Percentiles rank a stretch among this genome's conserved stretches.
These are phyloP conservation scores for Nothophaeocryptopus gaeumannii DNA, from an alignment of 2,329 filamentous ascomycete species.

Conservation along the genomic window DNA sequence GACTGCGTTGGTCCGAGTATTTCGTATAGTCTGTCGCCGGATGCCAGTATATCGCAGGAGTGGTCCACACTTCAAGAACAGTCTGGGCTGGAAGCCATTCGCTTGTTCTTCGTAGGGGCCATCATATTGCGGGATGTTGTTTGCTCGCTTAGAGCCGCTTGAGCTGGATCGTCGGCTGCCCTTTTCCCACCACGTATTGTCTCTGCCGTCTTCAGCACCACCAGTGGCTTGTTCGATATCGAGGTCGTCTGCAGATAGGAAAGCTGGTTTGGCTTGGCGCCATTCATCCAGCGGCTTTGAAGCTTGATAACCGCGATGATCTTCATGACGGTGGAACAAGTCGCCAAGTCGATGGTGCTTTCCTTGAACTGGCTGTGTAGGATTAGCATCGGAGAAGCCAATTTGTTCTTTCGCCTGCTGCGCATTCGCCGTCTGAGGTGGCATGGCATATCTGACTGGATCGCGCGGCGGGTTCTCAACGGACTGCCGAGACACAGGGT, in stretches of 20 bases:
- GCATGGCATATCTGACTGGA: conserved; percentile 33
- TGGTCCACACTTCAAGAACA: conserved; percentile 88
- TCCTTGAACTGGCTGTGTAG: conserved; percentile 9
- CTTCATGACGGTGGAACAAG: conserved; percentile 44
- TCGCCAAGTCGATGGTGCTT: conserved; percentile 36
- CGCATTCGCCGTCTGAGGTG: conserved; percentile 38
- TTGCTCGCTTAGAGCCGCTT: conserved; percentile 26
- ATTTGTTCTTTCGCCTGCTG: conserved; percentile 40
- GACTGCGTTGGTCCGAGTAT: conserved; percentile 35
- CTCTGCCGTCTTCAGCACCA: conserved; percentile 9
- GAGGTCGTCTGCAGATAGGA: conserved; percentile 43
- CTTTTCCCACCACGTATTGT: conserved; percentile 71
- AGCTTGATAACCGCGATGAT: conserved; percentile 50
- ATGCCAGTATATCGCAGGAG: conserved; percentile 87
- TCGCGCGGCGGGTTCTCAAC: conserved; percentile 17
- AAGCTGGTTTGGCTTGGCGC: conserved; percentile 41
- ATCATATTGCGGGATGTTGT: conserved; percentile 53
- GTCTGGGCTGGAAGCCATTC: conserved; percentile 72
- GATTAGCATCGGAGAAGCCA: conserved; percentile 37
- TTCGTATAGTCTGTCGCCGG: conserved; percentile 54
- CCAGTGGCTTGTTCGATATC: conserved; percentile 34
- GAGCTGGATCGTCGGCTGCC: conserved; percentile 24
- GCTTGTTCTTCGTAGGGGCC: conserved; percentile 65
- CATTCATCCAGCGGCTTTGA: conserved; percentile 60
- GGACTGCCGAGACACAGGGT: conserved; percentile 34